Conservation (phyloP, 139 green algal species). For the Chlorokybus atmophyticus region DNA sequence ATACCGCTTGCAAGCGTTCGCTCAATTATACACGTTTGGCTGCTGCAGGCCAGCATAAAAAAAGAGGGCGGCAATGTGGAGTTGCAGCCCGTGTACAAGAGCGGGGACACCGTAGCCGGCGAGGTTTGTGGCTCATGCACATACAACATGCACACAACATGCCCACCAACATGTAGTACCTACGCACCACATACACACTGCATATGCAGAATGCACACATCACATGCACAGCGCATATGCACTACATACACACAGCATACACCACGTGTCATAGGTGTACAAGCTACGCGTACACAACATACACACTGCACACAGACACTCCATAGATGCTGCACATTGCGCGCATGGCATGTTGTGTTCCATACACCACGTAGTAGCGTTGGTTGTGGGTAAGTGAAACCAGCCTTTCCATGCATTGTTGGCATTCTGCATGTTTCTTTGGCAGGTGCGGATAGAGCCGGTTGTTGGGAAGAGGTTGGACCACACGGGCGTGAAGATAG, state of each 20-base stretch:
- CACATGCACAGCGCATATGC: not conserved
- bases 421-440: not conserved
- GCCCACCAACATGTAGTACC: too few species aligned
- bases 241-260: not conserved
- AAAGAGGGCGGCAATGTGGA: constrained; percentile 22
- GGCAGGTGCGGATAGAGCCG: constrained; percentile 22
- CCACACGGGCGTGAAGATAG: constrained; percentile 84
- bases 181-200: too few species aligned
- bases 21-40: too few species aligned
- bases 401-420: not conserved
- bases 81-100: constrained; percentile 21
- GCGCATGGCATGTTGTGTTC: too few species aligned
- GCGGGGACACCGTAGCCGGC: constrained; percentile 20
- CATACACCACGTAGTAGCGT: not conserved
- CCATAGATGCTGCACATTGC: too few species aligned
- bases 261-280: not conserved
- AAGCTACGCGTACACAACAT: not conserved
- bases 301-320: not conserved
- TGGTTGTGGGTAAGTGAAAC: not conserved
- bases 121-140: constrained; percentile 6
- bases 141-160: too few species aligned
- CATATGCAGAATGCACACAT: too few species aligned
- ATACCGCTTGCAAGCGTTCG: not conserved
- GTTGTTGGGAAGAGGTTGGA: constrained; percentile 56
- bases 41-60: constrained; percentile 20